phyloP scores from a whole-genome alignment of 192 early-diverging fungal genomes.

The Linnemannia hyalina region DNA sequence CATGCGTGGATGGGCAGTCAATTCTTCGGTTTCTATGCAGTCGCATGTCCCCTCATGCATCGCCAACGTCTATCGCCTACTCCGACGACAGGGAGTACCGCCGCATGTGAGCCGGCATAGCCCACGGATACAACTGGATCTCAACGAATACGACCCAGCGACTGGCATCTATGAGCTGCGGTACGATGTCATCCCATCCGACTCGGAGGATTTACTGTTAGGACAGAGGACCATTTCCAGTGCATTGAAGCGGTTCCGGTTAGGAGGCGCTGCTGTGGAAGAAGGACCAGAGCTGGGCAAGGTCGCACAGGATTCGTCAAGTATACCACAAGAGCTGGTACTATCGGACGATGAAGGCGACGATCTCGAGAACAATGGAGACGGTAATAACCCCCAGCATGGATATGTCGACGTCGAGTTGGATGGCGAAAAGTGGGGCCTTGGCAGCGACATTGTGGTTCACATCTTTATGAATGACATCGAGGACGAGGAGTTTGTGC shows the following conservation, averaged over 20 bases:
- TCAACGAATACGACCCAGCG: constrained; percentile 54
- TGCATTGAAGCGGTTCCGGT: constrained; percentile 34
- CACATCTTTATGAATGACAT: constrained; percentile 58
- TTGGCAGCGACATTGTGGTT: constrained; percentile 50
- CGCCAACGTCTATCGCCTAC: constrained; percentile 41
- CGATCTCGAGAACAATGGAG: constrained; percentile 24
- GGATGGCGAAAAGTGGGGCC: constrained; percentile 55
- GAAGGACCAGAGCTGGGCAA: constrained; percentile 21
- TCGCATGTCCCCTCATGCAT: constrained; percentile 57
- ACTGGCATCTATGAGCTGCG: constrained; percentile 55
- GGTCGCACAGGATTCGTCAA: constrained; percentile 6
- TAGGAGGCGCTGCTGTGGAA: constrained; percentile 18
- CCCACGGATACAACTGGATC: constrained; percentile 50
- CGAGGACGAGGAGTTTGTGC: constrained; percentile 55
- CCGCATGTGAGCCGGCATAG: constrained; percentile 56
- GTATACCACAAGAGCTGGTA: constrained; percentile 41
- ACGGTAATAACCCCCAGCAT: constrained; percentile 1
- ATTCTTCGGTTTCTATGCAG: constrained; percentile 56
- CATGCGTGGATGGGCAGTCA: constrained; percentile 55
- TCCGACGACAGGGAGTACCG: constrained; percentile 51
- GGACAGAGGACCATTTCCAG: constrained; percentile 36
- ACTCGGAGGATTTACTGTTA: constrained; percentile 29
- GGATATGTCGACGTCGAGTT: constrained; percentile 56
- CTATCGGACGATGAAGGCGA: constrained; percentile 45
- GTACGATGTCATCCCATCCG: constrained; percentile 52